Percentiles rank a stretch among this genome's conserved stretches.
phyloP scores from a whole-genome alignment of 805 yeast species.

The Schizosaccharomyces cryophilus region DNA sequence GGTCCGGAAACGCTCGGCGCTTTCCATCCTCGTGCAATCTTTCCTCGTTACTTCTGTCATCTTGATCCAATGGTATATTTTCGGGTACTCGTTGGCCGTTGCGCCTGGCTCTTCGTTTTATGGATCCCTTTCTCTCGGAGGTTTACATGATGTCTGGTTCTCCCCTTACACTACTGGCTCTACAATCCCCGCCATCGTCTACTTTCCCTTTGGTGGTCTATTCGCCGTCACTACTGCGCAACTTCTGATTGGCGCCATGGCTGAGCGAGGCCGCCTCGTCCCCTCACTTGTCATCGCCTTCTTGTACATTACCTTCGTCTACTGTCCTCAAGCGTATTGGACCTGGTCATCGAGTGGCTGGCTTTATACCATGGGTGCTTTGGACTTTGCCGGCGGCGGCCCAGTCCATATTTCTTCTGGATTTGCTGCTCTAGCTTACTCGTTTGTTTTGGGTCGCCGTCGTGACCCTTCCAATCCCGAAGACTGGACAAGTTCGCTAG shows the following conservation, averaged over 20 bases:
- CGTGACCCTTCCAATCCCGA: conserved; percentile 23
- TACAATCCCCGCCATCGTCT: conserved; percentile 64
- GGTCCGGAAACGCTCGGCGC: conserved; percentile 11
- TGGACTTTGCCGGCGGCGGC: conserved; percentile 95
- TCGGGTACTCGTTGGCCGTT: conserved; percentile 82
- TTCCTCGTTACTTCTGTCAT: conserved; percentile 64
- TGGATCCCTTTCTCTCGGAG: conserved; percentile 59
- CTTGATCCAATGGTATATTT: conserved; percentile 84
- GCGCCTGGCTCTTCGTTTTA: conserved; percentile 39
- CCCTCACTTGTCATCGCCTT: conserved; percentile 89
- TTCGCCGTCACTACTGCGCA: conserved; percentile 81
- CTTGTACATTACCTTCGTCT: conserved; percentile 79
- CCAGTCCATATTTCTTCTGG: conserved; percentile 91
- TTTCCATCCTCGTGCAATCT: conserved; percentile 26
- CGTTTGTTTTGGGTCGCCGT: conserved; percentile 76
- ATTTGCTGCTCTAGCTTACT: conserved; percentile 78
- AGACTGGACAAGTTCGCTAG: background rate
- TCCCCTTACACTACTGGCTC: conserved; percentile 36
- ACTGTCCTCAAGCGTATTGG: conserved; percentile 93
- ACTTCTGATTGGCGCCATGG: conserved; percentile 87
- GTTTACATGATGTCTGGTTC: conserved; percentile 36
- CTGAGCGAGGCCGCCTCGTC: conserved; percentile 83
- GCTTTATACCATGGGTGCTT: conserved; percentile 55
- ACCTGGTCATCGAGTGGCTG: conserved; percentile 88
- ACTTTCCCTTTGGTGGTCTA: conserved; percentile 78